phyloP scores from a whole-genome alignment of 768 basidiomycete species.

The Phlegmacium glaucopus region DNA sequence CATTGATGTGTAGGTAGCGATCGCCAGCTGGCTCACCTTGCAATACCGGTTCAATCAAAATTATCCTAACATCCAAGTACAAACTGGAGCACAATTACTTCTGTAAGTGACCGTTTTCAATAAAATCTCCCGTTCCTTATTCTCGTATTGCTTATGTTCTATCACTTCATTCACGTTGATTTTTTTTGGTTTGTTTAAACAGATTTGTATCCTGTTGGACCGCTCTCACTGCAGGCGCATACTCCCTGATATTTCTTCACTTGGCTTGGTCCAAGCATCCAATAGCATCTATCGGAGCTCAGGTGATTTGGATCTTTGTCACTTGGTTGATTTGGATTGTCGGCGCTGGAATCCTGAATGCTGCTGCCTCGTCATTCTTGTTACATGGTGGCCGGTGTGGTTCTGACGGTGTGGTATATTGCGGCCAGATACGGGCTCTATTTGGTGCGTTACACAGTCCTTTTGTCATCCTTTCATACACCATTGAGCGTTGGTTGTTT shows the following conservation, averaged over 20 bases:
- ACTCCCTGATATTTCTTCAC: slow-evolving; percentile 59
- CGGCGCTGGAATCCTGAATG: slow-evolving; percentile 49
- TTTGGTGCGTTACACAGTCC: slow-evolving; percentile 36
- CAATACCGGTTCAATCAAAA: slow-evolving; percentile 54
- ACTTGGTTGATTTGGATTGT: slow-evolving; percentile 64
- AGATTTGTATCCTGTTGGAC: slow-evolving; percentile 67
- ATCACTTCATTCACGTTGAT: background rate
- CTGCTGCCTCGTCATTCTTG: slow-evolving; percentile 39
- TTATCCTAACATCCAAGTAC: slow-evolving; percentile 43
- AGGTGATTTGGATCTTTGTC: slow-evolving; percentile 53
- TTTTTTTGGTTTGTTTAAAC: background rate
- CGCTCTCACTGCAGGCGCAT: slow-evolving; percentile 45
- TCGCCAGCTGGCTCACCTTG: slow-evolving; percentile 55
- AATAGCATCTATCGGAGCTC: slow-evolving; percentile 54
- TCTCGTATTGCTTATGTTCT: no score
- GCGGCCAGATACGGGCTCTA: slow-evolving; percentile 50
- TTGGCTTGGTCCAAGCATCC: slow-evolving; percentile 52
- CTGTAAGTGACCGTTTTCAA: slow-evolving; percentile 36
- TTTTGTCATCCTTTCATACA: background rate
- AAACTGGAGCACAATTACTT: slow-evolving; percentile 42
- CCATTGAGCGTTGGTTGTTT: background rate
- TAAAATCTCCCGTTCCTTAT: background rate
- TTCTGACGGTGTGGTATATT: slow-evolving; percentile 41
- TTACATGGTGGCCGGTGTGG: slow-evolving; percentile 38
- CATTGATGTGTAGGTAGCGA: slow-evolving; percentile 38